These are phyloP conservation scores for Pestalotiopsis sp. DNA, from an alignment of 2,329 filamentous ascomycete species.

Conservation along the genomic window DNA sequence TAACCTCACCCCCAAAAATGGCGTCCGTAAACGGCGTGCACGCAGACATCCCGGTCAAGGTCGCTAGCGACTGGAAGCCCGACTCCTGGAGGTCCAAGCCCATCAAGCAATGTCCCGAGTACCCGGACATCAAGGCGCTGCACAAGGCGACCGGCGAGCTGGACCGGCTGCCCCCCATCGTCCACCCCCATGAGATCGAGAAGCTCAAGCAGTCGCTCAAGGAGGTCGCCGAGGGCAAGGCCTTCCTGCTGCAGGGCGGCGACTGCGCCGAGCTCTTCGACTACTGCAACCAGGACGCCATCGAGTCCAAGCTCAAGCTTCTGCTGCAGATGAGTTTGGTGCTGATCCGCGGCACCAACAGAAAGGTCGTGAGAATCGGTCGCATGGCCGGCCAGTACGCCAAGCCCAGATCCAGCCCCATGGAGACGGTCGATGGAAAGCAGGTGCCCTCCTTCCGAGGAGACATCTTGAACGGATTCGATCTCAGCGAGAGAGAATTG, in stretches of 20 bases:
- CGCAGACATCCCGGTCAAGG: neutral
- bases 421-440: slow-evolving; percentile 77
- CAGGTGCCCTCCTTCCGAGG: slow-evolving; percentile 90
- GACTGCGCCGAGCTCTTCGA: slow-evolving; percentile 98
- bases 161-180: slow-evolving; percentile 72
- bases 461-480: slow-evolving; percentile 92
- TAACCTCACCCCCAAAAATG: neutral
- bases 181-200: slow-evolving; percentile 79
- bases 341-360: slow-evolving; percentile 82
- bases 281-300: slow-evolving; percentile 87
- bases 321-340: slow-evolving; percentile 96
- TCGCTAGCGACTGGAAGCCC: slow-evolving; percentile 56
- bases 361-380: slow-evolving; percentile 89
- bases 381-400: slow-evolving; percentile 98
- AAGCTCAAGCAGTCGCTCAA: slow-evolving; percentile 77
- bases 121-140: slow-evolving; percentile 65
- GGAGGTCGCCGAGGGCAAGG: slow-evolving; percentile 87
- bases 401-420: slow-evolving; percentile 89
- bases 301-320: slow-evolving; percentile 96
- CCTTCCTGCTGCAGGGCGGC: slow-evolving; percentile 92
- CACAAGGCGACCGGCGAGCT: slow-evolving; percentile 66
- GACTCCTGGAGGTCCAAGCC: slow-evolving; percentile 77
- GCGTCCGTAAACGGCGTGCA: neutral
- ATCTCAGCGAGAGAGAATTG: slow-evolving; percentile 72
- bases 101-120: slow-evolving; percentile 76